These are phyloP conservation scores for Nemania bipapillata DNA, from an alignment of 2,329 filamentous ascomycete genomes.

Conservation along the genomic window DNA sequence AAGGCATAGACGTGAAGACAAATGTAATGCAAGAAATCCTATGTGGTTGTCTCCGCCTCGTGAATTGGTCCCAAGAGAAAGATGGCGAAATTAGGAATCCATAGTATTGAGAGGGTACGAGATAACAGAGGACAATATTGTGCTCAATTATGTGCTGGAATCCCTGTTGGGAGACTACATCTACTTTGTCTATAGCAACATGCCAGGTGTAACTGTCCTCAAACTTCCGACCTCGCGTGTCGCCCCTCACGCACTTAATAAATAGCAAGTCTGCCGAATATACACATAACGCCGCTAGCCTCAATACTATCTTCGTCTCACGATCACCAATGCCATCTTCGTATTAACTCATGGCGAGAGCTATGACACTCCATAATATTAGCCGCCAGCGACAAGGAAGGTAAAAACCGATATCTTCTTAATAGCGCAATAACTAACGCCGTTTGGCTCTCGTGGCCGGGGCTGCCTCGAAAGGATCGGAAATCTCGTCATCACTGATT, in stretches of 20 bases:
- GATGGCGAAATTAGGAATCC: no score
- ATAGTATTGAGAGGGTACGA: no score
- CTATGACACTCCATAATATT: not conserved
- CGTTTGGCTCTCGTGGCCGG: slow-evolving; percentile 51
- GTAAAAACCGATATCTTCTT: not conserved
- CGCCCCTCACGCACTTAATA: not conserved
- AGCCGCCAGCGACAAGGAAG: not conserved
- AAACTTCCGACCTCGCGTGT: not conserved
- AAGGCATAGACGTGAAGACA: no score
- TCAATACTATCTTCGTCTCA: not conserved
- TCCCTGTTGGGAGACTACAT: not conserved
- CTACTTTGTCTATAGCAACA: not conserved
- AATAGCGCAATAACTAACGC: slow-evolving; percentile 28
- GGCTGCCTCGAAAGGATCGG: slow-evolving; percentile 68
- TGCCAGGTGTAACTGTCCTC: not conserved
- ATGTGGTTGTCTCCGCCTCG: no score
- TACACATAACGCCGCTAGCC: not conserved
- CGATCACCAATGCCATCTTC: not conserved
- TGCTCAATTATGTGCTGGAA: not conserved
- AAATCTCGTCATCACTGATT: slow-evolving; percentile 74
- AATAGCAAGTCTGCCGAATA: not conserved
- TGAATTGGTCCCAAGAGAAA: no score
- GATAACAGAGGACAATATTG: no score
- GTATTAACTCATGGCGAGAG: not conserved
- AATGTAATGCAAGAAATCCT: no score